phyloP scores from a whole-genome alignment of 78 protist genomes.

The slime mould (Dictyostelium discoideum) region DNA sequence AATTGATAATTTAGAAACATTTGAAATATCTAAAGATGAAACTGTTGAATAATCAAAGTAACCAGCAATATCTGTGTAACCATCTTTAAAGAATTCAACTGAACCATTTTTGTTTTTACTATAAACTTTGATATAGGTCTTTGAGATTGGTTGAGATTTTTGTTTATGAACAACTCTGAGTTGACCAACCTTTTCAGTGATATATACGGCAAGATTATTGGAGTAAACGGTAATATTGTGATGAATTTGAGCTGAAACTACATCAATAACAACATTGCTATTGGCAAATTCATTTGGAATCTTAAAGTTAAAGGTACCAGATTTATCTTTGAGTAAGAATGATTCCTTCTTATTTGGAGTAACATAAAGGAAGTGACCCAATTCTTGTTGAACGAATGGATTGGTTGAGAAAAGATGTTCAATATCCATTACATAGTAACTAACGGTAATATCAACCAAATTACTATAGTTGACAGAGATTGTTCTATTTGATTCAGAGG shows the following conservation, averaged over 20 bases:
- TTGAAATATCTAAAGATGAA: conserved; percentile 36
- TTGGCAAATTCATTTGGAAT: conserved; percentile 67
- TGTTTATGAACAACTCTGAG: conserved; percentile 40
- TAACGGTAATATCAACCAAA: conserved; percentile 28
- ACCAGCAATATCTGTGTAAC: conserved; percentile 76
- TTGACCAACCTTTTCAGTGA: conserved; percentile 73
- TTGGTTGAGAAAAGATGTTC: conserved; percentile 68
- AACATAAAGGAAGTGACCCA: conserved; percentile 77
- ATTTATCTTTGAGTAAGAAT: conserved; percentile 15
- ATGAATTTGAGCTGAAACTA: conserved; percentile 28
- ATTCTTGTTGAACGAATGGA: conserved; percentile 80
- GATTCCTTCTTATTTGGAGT: conserved; percentile 65
- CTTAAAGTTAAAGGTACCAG: conserved; percentile 12
- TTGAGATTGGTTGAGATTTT: conserved; percentile 40
- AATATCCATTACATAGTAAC: conserved; percentile 76
- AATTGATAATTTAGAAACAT: conserved; percentile 69
- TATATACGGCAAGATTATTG: conserved; percentile 36
- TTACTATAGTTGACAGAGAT: conserved; percentile 60
- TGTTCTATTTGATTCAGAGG: conserved; percentile 13
- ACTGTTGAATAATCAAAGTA: conserved; percentile 65
- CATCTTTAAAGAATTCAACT: conserved; percentile 69
- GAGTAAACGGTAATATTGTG: conserved; percentile 46
- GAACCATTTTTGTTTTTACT: conserved; percentile 28
- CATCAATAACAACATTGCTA: conserved; percentile 47
- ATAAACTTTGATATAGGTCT: conserved; percentile 69